Conservation (phyloP, 495 filamentous ascomycete species). For the Neurospora sp. region DNA sequence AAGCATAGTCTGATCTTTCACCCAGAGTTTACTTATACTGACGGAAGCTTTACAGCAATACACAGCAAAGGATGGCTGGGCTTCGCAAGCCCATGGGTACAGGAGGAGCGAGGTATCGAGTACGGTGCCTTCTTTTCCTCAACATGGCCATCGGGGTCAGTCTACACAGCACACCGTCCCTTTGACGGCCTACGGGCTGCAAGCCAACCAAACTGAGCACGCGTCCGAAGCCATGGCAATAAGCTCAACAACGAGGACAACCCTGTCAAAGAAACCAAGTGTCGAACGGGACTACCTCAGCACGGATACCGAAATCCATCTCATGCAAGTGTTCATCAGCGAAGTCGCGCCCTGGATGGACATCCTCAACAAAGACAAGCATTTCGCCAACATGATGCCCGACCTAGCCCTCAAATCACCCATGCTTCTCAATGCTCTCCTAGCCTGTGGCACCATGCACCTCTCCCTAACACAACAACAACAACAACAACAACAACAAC, state of each 20-base stretch:
- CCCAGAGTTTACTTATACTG: background rate
- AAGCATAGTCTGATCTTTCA: background rate
- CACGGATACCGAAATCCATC: constrained; percentile 64
- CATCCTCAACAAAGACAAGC: constrained; percentile 74
- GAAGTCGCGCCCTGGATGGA: constrained; percentile 95
- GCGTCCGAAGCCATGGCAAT: background rate
- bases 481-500: constrained; percentile 58
- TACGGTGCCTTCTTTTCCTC: constrained; percentile 11
- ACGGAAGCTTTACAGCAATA: background rate
- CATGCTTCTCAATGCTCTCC: constrained; percentile 83
- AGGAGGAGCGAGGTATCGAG: constrained; percentile 22
- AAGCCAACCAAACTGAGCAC: background rate
- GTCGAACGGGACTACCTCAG: constrained; percentile 48
- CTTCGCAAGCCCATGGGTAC: constrained; percentile 11
- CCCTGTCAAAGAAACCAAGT: background rate
- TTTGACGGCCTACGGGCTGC: background rate
- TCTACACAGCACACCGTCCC: background rate
- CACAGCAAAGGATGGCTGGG: background rate
- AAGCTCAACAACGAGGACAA: background rate
- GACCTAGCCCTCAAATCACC: constrained; percentile 73
- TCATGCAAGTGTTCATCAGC: constrained; percentile 86
- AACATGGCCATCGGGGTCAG: background rate
- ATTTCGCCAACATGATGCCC: constrained; percentile 78
- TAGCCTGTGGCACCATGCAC: constrained; percentile 84
- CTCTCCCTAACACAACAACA: constrained; percentile 58